Base-by-base conservation (phyloP, 1,284 basidiomycete genomes). In the Fomitopsis schrenkii region DNA sequence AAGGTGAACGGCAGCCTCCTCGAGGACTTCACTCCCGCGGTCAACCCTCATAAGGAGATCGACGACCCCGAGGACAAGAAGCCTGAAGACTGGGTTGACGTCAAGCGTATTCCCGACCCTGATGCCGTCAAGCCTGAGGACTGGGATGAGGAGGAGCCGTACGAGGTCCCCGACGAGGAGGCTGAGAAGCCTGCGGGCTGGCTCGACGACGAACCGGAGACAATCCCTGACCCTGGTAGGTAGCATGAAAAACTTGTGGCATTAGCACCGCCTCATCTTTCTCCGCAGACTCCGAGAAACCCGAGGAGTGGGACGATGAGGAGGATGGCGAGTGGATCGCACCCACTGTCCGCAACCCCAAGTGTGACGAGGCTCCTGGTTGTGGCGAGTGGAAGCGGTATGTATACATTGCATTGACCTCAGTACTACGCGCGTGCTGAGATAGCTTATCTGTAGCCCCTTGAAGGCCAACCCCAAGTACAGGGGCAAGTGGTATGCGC, bases 241-340 rank as follows among this genome's bases (percentile, higher is more conserved):
- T 64, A 40, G 28, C 58, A 22, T 26, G n/a, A 30, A 12, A 28
- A 50, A 28, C 42, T 6, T 19, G 8, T 58, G 19, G 1, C n/a
- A 22, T 40, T 35, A 22, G 55, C 53, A 15, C 3, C 15, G 15
- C 33, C 22, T 35, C 6, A 19, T n/a, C 22, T 22, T 38, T 12
- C 30, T 28, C 3, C 12, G 2, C 56, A 85, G 93, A 95, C 68
- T 91, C 95, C 53, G 86, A 90, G 79, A 98, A 98, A 84, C 97
- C 97, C 35, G 97, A 98, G 75, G 97, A 99, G 78, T 99, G 97
- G 97, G 96, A 98, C 73, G 93, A 99, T 68, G 97, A 98, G 76
- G 97, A 99, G 76, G 97, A 99, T 71, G 97, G 97, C 76, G 97
- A 98, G 73, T 99, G 95, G 95, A 85, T 98, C 64, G 86, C 95